Evolutionary conservation across 2,329 filamentous ascomycete genomes (phyloP).

Genomic region (Colletotrichum sp.): DNA sequence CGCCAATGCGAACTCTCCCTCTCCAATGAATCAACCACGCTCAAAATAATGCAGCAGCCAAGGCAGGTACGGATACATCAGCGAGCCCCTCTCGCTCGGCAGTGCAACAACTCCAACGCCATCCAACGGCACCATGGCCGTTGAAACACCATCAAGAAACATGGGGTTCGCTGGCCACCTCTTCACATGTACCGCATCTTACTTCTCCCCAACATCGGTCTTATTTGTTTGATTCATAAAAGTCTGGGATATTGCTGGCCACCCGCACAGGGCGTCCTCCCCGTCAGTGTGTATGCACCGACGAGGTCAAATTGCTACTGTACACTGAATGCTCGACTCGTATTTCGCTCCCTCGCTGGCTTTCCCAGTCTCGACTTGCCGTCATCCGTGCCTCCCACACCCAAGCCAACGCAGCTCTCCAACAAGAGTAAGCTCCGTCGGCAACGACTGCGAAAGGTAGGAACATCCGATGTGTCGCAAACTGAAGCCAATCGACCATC

Average conservation of each 20-base stretch:
- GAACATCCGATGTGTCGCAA: not conserved
- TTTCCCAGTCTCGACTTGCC: not conserved
- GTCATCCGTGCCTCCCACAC: not conserved
- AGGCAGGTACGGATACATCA: not conserved
- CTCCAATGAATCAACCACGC: not conserved
- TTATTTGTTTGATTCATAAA: not conserved
- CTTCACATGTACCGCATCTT: not conserved
- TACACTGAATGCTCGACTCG: not conserved
- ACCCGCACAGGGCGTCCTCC: constrained; percentile 1
- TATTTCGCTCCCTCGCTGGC: not conserved
- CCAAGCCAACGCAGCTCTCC: not conserved
- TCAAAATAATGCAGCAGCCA: not conserved
- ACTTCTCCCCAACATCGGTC: not conserved
- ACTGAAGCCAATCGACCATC: not conserved
- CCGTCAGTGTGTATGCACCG: not conserved
- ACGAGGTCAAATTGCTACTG: not conserved
- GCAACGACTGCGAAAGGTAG: not conserved
- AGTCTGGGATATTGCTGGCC: constrained; percentile 1
- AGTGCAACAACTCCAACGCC: not conserved
- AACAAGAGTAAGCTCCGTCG: not conserved
- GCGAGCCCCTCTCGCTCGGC: not conserved
- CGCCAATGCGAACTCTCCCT: not conserved
- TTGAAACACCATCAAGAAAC: constrained; percentile 6
- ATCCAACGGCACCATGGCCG: not conserved
- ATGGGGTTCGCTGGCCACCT: not conserved